Evolutionary conservation across 2,329 filamentous ascomycete species (phyloP).

Genomic region (Cytospora leucostoma): DNA sequence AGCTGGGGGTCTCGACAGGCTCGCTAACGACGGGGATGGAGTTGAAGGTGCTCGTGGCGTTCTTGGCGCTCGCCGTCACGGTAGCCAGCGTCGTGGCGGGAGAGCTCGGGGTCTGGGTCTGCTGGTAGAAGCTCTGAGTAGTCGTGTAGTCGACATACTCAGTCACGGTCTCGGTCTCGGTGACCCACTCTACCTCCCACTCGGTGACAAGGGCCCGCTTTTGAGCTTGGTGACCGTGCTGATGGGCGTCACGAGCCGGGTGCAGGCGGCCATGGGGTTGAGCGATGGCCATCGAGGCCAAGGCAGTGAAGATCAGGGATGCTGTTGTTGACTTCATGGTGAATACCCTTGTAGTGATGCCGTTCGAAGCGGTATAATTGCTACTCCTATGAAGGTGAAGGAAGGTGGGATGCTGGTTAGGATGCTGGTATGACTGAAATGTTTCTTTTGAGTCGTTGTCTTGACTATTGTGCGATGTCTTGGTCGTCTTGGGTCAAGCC

Average conservation of each 20-base stretch:
- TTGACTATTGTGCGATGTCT: constrained; percentile 13
- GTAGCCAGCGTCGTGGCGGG: constrained; percentile 30
- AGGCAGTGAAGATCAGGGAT: constrained; percentile 39
- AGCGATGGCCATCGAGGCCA: constrained; percentile 50
- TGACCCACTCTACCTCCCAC: constrained; percentile 52
- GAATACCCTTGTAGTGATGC: constrained; percentile 25
- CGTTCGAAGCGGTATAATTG: constrained; percentile 7
- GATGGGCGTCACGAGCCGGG: constrained; percentile 36
- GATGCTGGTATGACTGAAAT: constrained; percentile 20
- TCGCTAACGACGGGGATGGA: constrained; percentile 36
- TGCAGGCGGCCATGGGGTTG: constrained; percentile 49
- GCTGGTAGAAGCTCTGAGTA: constrained; percentile 48
- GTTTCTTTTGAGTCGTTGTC: constrained; percentile 12
- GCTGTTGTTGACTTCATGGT: constrained; percentile 48
- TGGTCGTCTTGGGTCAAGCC: constrained; percentile 13
- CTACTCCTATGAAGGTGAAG: constrained; percentile 18
- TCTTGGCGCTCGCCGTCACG: constrained; percentile 33
- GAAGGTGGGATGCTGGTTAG: constrained; percentile 22
- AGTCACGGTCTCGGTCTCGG: constrained; percentile 52
- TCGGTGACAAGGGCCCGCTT: constrained; percentile 50
- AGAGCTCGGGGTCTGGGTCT: constrained; percentile 32
- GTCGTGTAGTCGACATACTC: constrained; percentile 50
- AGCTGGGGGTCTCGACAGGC: constrained; percentile 19
- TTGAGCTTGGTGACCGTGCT: constrained; percentile 41
- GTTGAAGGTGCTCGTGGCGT: constrained; percentile 24